Evolutionary conservation across 306 rosid genomes (phyloP), one percentile per base, ranked within the genome.

Genomic region (Vigna hirtella): DNA sequence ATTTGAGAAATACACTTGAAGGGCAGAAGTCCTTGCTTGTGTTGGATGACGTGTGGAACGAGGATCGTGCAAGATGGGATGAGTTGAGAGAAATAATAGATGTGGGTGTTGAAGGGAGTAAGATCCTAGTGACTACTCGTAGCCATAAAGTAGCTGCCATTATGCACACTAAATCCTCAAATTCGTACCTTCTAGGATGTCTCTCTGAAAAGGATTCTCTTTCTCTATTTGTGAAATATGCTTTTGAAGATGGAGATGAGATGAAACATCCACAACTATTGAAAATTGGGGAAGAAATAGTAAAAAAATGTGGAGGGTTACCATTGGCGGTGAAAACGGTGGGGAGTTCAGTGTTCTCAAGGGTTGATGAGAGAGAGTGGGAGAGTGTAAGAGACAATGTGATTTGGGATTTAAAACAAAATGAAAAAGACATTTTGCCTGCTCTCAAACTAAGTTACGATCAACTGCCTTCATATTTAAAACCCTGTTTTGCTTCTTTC

Each of bases 161-260:
- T 5, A 59, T 28, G 66, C 0, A 40, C 11, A 14, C 43, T 1
- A 30, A 61, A 14, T 15, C 66, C 5, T 30, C 43, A 0, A 2
- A 28, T 2, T 1, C 22, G 1, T 24, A 61, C 30, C 5, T 0
- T 4, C 42, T 81, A 30, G 0, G 18, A 38, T 13, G 24, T 0
- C 77, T 75, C 3, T 59, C 59, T 0, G 0, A 7, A 1, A 5
- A 73, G 5, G 63, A 64, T 15, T 87, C 77, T 4, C 6, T 51
- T 17, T 74, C 76, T 16, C 49, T 81, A 5, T 79, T 87, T 14
- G 2, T 13, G 15, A 82, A 67, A 81, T 52, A n/a, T 48, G 86
- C 86, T 59, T 87, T 84, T n/a, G 15, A 22, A 32, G 73, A 56
- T 11, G 74, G 49, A 5, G 71, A 50, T 11, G 32, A 76, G 28